phyloP scores from a whole-genome alignment of 2,329 filamentous ascomycete species.

The Elsinoe arachidis region DNA sequence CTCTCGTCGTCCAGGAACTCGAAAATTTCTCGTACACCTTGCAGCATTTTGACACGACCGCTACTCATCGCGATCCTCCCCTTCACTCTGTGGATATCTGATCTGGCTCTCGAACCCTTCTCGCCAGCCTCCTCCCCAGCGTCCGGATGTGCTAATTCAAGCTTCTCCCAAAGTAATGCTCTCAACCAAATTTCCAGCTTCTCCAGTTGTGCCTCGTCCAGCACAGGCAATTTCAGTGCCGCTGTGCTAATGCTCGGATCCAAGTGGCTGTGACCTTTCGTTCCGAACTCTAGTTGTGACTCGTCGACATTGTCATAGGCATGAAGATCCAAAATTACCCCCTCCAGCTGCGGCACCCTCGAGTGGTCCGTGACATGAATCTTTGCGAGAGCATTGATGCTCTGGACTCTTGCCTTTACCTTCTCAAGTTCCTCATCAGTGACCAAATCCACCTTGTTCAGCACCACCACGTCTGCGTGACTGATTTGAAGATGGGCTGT shows the following conservation, averaged over 20 bases:
- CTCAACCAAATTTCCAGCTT: constrained; percentile 74
- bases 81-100: constrained; percentile 85
- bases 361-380: constrained; percentile 75
- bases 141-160: constrained; percentile 45
- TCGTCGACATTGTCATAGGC: constrained; percentile 78
- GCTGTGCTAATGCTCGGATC: constrained; percentile 85
- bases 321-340: constrained; percentile 78
- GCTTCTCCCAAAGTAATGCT: constrained; percentile 72
- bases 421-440: constrained; percentile 56
- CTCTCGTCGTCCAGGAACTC: constrained; percentile 62
- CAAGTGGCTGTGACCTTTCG: constrained; percentile 79
- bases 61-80: constrained; percentile 60
- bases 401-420: constrained; percentile 62
- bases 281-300: constrained; percentile 53
- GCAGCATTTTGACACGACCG: constrained; percentile 66
- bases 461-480: constrained; percentile 86
- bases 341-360: constrained; percentile 71
- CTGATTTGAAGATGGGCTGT: constrained; percentile 95
- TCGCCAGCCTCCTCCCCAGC: constrained; percentile 59
- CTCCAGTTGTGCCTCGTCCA: constrained; percentile 51
- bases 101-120: constrained; percentile 38
- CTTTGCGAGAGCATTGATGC: constrained; percentile 84
- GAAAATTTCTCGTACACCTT: constrained; percentile 89
- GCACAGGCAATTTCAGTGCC: constrained; percentile 56
- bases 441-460: constrained; percentile 91